These are phyloP conservation scores for Eucalyptus leucophloia DNA, from an alignment of 345 rosid genomes.

Conservation along the genomic window DNA sequence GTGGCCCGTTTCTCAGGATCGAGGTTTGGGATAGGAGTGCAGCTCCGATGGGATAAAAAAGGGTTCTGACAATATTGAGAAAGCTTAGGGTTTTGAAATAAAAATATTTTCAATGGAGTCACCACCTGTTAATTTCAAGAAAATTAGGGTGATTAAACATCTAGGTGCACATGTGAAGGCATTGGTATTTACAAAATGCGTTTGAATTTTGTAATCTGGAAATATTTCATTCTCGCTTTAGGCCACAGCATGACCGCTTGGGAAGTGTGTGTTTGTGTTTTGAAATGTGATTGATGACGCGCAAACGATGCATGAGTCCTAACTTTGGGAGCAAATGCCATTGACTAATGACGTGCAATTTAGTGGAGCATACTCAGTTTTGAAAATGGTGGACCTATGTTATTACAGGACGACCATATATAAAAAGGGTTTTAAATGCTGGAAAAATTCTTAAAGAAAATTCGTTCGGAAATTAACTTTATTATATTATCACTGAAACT, in stretches of 20 bases:
- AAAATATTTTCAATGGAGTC: not conserved
- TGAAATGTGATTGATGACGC: no score
- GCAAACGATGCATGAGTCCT: no score
- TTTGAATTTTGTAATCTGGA: not conserved
- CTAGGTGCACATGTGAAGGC: not conserved
- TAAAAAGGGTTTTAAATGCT: not conserved
- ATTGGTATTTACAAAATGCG: not conserved
- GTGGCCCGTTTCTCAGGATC: not conserved
- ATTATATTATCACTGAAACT: not conserved
- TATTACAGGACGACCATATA: no score
- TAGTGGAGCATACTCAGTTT: no score
- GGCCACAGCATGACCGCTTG: not conserved
- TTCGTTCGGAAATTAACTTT: not conserved
- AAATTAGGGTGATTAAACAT: not conserved
- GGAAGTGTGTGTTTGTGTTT: no score
- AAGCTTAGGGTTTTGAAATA: not conserved
- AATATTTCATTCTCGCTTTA: no score
- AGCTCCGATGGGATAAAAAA: not conserved
- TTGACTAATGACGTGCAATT: no score
- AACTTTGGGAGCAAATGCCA: no score
- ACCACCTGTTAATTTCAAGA: not conserved
- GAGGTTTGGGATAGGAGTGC: not conserved
- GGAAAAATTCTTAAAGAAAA: not conserved
- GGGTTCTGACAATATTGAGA: not conserved
- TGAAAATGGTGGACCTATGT: no score